Evolutionary conservation across 306 rosid genomes (phyloP).

Genomic region (Casuarina equisetifolia): DNA sequence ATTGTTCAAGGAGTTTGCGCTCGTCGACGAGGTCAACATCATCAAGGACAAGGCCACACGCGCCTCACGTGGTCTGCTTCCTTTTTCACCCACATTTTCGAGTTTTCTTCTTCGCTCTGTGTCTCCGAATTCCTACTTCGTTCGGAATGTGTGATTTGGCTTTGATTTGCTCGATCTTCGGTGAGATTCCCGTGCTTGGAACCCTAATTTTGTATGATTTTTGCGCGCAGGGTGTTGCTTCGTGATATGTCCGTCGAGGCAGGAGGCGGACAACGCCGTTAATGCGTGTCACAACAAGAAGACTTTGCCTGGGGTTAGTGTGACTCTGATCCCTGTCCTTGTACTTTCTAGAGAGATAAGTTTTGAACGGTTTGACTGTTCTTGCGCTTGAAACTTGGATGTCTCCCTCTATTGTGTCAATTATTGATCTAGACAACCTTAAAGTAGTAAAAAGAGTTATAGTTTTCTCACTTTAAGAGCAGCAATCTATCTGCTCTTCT

Average conservation of each 20-base stretch:
- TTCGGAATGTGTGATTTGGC: slow-evolving; percentile 8
- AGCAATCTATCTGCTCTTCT: too few relatives aligned
- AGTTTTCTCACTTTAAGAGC: not conserved
- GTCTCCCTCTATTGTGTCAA: not conserved
- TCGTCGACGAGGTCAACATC: slow-evolving; percentile 97
- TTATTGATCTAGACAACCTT: not conserved
- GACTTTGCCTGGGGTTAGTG: slow-evolving; percentile 84
- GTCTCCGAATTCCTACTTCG: not conserved
- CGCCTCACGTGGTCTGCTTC: slow-evolving; percentile 72
- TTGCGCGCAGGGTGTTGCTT: slow-evolving; percentile 79
- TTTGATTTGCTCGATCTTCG: slow-evolving; percentile 10
- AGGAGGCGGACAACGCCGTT: slow-evolving; percentile 97
- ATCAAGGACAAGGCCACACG: slow-evolving; percentile 94
- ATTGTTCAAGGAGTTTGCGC: slow-evolving; percentile 86
- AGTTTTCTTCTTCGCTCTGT: slow-evolving; percentile 3
- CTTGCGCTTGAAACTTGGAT: not conserved
- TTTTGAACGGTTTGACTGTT: not conserved
- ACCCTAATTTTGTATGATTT: slow-evolving; percentile 39
- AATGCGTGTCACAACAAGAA: slow-evolving; percentile 92
- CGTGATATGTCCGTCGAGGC: slow-evolving; percentile 84
- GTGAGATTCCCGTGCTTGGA: slow-evolving; percentile 20
- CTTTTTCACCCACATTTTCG: slow-evolving; percentile 16
- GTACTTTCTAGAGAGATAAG: not conserved
- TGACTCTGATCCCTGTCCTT: slow-evolving; percentile 11
- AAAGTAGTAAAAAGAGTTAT: not conserved